phyloP scores from a whole-genome alignment of 371 early-diverging fungal species.

The Mortierella sp. region DNA sequence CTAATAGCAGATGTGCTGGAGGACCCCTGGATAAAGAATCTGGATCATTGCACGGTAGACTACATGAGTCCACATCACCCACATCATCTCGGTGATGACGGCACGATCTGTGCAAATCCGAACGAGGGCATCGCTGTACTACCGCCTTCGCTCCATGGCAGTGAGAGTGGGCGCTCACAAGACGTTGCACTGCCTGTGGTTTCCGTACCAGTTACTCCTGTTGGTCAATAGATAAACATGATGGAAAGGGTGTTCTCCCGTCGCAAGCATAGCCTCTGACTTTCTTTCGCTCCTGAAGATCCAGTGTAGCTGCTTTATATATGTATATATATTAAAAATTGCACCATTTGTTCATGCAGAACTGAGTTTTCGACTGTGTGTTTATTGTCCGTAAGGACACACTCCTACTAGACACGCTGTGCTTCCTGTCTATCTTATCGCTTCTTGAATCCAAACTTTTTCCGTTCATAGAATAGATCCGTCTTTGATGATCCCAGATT shows the following conservation, averaged over 20 bases:
- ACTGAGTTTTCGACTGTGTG: too few relatives aligned
- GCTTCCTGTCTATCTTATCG: too few relatives aligned
- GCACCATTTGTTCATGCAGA: too few relatives aligned
- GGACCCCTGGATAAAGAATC: slow-evolving; percentile 65
- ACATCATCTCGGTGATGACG: slow-evolving; percentile 57
- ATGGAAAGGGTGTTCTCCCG: too few relatives aligned
- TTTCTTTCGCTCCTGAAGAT: background rate
- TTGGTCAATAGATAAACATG: too few relatives aligned
- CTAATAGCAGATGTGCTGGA: slow-evolving; percentile 59
- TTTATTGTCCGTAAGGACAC: too few relatives aligned
- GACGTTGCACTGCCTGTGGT: background rate
- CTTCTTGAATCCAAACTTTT: slow-evolving; percentile 89
- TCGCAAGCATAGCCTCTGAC: too few relatives aligned
- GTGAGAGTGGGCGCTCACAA: slow-evolving; percentile 33
- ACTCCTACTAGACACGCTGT: too few relatives aligned
- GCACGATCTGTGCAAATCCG: slow-evolving; percentile 26
- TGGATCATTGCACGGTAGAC: slow-evolving; percentile 61
- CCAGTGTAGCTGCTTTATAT: too few relatives aligned
- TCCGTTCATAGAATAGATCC: slow-evolving; percentile 93
- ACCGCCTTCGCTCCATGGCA: slow-evolving; percentile 38
- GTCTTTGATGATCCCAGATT: slow-evolving; percentile 87
- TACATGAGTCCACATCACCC: slow-evolving; percentile 51
- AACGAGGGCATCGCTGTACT: slow-evolving; percentile 27
- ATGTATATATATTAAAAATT: too few relatives aligned
- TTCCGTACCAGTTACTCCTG: background rate